Percentiles rank a stretch among this genome's conserved stretches.
Evolutionary conservation across 129 eudicot genomes (phyloP).

Genomic region (Arctium lappa): DNA sequence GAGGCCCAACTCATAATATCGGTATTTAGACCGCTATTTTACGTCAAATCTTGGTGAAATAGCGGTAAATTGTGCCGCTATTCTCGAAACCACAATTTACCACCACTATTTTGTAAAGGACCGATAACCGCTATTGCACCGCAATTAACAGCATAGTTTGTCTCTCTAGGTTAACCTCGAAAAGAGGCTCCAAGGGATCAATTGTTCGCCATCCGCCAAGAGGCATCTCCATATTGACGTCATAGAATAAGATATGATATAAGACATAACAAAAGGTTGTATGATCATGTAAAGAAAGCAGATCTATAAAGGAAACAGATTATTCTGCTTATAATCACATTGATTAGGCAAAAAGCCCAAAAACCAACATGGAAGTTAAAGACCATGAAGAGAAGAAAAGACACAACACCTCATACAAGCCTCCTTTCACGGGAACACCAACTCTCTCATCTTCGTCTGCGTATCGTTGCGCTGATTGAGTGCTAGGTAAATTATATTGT

Average conservation of each 20-base stretch:
- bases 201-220: background rate
- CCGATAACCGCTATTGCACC: too few relatives aligned
- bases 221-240: background rate
- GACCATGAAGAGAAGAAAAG: conserved; percentile 12
- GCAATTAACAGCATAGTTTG: too few relatives aligned
- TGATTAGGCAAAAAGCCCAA: background rate
- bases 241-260: background rate
- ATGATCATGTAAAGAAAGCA: background rate
- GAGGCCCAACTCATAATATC: too few relatives aligned
- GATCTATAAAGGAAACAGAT: background rate
- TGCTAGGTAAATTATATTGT: conserved; percentile 33
- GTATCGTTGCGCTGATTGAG: conserved; percentile 33
- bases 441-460: conserved; percentile 87
- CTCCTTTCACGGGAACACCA: conserved; percentile 99
- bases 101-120: too few relatives aligned
- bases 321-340: background rate
- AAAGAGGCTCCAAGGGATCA: background rate
- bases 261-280: background rate
- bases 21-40: too few relatives aligned
- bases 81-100: too few relatives aligned
- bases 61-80: too few relatives aligned
- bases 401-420: conserved; percentile 81
- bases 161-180: background rate
- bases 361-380: background rate
- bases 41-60: too few relatives aligned